Base-by-base conservation (phyloP, 1,284 basidiomycete genomes). In the Xanthoconium separans region DNA sequence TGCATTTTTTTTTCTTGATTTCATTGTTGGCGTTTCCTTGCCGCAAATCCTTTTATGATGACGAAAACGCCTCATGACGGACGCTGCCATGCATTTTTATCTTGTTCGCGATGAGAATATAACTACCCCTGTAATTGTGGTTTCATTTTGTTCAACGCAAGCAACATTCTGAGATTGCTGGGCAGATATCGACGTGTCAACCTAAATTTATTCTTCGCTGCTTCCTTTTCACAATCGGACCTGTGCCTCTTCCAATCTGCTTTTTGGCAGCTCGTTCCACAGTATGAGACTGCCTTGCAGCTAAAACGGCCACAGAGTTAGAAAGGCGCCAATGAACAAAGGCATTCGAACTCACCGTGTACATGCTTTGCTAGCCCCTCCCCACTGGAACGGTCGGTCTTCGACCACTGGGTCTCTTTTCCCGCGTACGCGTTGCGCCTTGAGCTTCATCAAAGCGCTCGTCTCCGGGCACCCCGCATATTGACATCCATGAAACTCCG, bases 191-290 rank as follows among this genome's bases (percentile, higher is more conserved):
- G 22, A 22, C 22, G 4, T 12, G 22, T 42, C 31, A 12, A 34
- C 22, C 13, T 11, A 27, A 13, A 50, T 49, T 42, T 44, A 31
- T 44, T 34, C 33, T 50, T 50, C 16, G 24, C 48, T 3, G 48
- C 48, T 18, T 50, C n/a, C 6, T 12, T 16, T 44, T 37, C 49
- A 24, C 41, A 37, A 13, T 30, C 41, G 9, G 42, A 44, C 27
- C 37, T 50, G 49, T 44, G 49, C 27, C 48, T 43, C 47, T 49
- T 49, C 39, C 47, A 49, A 13, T 49, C 47, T 18, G 30, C 47
- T 20, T 15, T 50, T 22, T 45, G 49, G 33, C 24, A 44, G 15
- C 24, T 27, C n/a, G n/a, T 22, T 22, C 42, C 49, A 22, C 34
- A 29, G 33, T 36, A 50, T 10, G 41, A 50, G 18, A 44, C 41